Evolutionary conservation across 257 asterid genomes (phyloP), one percentile per base, ranked within the genome.

Genomic region (Nicotiana attenuata): DNA sequence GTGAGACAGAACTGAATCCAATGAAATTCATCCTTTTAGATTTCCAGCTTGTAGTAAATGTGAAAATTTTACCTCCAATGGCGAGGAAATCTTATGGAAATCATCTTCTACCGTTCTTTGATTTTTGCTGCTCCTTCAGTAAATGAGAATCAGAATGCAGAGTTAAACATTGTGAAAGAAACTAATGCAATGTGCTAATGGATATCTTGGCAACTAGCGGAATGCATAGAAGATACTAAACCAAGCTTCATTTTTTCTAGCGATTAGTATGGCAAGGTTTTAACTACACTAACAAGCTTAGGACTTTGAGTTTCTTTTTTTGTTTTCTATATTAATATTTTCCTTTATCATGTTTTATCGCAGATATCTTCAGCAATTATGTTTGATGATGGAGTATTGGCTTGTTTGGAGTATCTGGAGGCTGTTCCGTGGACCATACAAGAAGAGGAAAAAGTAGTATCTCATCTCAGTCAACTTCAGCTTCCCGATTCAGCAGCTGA

Each of bases 361-460:
- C 88, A 96, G 99, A 91, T 94, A 59, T 93, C 85, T 83, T 89
- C 98, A 24, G 97, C 95, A 65, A 84, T 96, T 78, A 82, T 88
- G 86, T 96, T 92, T 80, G 97, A 91, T 60, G 97, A 87, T 81
- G 98, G 97, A 78, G 81, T 91, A 10, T 87, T 77, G 57, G 94
- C 97, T 55, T 94, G 98, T 75, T 87, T 92, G 90, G 97, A 92
- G 85, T 91, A 89, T 81, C 87, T 96, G 8, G 99, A 92, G 90
- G 91, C 97, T 41, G 89, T 91, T 26, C 99, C 99, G 7, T 96
- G 99, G 99, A 83, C 97, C 1, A 93, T 90, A 85, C 94, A 86
- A 33, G 97, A 96, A 87, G 97, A 96, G 86, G 94, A 87, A 47
- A 90, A 81, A 38, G 90, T 96, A 0, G 89, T 94, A 31, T 87